Conservation (phyloP, 2,329 filamentous ascomycete genomes). For the Colletotrichum navitas region DNA sequence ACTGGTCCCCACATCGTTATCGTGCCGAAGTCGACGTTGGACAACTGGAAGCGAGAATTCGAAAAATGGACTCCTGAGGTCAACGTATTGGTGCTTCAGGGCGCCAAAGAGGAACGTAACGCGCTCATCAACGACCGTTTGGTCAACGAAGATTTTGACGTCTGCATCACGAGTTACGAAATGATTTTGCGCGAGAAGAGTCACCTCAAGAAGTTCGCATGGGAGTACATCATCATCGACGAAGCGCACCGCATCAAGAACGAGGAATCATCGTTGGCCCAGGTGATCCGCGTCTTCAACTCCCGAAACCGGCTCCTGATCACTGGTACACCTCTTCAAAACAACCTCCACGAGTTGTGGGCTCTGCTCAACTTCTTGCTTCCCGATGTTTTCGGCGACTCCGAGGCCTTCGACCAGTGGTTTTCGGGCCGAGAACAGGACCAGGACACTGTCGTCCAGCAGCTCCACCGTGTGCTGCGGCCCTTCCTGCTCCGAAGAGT, state of each 20-base stretch:
- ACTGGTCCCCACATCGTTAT: slow-evolving; percentile 91
- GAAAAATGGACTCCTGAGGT: slow-evolving; percentile 94
- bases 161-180: slow-evolving; percentile 98
- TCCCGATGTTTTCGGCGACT: slow-evolving; percentile 97
- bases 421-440: slow-evolving; percentile 92
- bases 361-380: slow-evolving; percentile 96
- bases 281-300: slow-evolving; percentile 96
- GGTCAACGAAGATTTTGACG: slow-evolving; percentile 95
- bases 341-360: slow-evolving; percentile 98
- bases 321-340: slow-evolving; percentile 95
- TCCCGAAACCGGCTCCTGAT: slow-evolving; percentile 96
- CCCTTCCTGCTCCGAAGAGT: slow-evolving; percentile 96
- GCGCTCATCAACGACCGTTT: slow-evolving; percentile 90
- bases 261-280: slow-evolving; percentile 95
- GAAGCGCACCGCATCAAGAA: slow-evolving; percentile 99
- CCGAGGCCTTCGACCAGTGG: slow-evolving; percentile 98
- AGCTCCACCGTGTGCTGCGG: slow-evolving; percentile 91
- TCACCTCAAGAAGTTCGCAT: slow-evolving; percentile 96
- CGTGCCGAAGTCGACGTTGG: slow-evolving; percentile 96
- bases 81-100: slow-evolving; percentile 92
- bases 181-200: slow-evolving; percentile 98
- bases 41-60: slow-evolving; percentile 99
- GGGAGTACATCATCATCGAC: slow-evolving; percentile 99
- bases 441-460: slow-evolving; percentile 95
- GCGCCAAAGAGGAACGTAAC: slow-evolving; percentile 92